Conservation (phyloP, 2,329 filamentous ascomycete genomes). For the Teratosphaeria destructans region DNA sequence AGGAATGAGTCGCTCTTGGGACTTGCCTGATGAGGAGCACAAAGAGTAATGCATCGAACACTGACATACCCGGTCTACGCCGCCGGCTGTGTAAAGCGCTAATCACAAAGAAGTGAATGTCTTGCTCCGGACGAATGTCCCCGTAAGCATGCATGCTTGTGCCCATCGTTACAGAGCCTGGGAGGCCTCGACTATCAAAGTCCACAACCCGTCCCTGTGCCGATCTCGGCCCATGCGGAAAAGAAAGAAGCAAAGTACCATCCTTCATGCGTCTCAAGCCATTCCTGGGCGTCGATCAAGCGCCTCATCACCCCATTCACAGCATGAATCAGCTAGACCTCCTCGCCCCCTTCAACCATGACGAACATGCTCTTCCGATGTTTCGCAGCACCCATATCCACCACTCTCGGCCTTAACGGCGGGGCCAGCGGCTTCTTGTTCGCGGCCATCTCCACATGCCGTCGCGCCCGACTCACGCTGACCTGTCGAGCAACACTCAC, state of each 20-base stretch:
- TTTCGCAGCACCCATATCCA: constrained; percentile 18
- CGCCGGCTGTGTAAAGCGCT: neutral
- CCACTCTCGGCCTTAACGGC: constrained; percentile 21
- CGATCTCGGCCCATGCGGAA: neutral
- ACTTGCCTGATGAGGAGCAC: neutral
- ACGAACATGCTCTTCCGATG: constrained; percentile 24
- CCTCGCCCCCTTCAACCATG: constrained; percentile 5
- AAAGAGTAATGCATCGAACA: neutral
- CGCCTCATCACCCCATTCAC: neutral
- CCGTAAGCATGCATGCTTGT: neutral
- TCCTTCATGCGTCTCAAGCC: neutral
- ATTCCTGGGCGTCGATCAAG: neutral
- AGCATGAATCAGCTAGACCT: constrained; percentile 10
- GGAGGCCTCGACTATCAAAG: neutral
- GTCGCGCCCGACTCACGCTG: constrained; percentile 16
- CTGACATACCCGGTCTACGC: neutral
- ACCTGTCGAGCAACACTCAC: constrained; percentile 22
- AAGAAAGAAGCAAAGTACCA: neutral
- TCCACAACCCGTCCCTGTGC: neutral
- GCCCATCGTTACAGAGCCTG: neutral
- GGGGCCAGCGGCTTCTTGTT: constrained; percentile 12
- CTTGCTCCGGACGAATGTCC: neutral
- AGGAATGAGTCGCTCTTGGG: neutral
- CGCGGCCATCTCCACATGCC: constrained; percentile 13
- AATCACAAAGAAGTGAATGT: neutral